Percentiles rank a stretch among this genome's conserved stretches.
These are phyloP conservation scores for Cyclotella sp. DNA, from an alignment of 108 stramenopile genomes.

Conservation along the genomic window DNA sequence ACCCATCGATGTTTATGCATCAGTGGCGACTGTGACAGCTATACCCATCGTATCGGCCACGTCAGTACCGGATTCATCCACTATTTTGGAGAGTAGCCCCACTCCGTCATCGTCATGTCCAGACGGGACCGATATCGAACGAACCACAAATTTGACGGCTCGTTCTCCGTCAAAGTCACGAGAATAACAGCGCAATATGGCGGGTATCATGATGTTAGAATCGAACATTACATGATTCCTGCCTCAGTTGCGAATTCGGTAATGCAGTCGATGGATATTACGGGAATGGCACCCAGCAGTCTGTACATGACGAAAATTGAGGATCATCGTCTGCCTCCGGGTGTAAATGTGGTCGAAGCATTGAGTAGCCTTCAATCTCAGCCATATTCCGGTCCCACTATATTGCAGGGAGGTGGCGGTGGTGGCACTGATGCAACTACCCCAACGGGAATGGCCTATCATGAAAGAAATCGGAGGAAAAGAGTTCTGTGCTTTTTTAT, in stretches of 20 bases:
- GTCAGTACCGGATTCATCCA: background rate
- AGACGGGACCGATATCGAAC: background rate
- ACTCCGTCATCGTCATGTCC: background rate
- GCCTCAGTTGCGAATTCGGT: slow-evolving; percentile 8
- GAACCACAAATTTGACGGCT: slow-evolving; percentile 27
- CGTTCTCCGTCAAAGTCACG: slow-evolving; percentile 15
- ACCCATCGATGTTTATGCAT: background rate
- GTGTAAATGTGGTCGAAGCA: background rate
- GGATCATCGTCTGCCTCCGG: slow-evolving; percentile 23
- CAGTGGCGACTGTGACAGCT: background rate
- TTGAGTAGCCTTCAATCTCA: background rate
- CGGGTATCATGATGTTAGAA: slow-evolving; percentile 16
- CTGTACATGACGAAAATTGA: slow-evolving; percentile 33
- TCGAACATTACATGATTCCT: slow-evolving; percentile 16
- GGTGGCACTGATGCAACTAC: background rate
- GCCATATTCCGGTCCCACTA: background rate
- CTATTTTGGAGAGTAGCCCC: too few relatives aligned
- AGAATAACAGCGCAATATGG: background rate
- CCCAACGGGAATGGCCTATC: background rate
- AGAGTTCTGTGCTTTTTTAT: background rate
- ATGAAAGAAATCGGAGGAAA: background rate
- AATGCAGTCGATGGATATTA: slow-evolving; percentile 14
- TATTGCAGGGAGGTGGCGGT: background rate
- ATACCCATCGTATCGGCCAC: slow-evolving; percentile 17
- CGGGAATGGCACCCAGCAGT: slow-evolving; percentile 28